Conservation (phyloP, 164 flowering plant species). For the Dillenia suffruticosa region DNA sequence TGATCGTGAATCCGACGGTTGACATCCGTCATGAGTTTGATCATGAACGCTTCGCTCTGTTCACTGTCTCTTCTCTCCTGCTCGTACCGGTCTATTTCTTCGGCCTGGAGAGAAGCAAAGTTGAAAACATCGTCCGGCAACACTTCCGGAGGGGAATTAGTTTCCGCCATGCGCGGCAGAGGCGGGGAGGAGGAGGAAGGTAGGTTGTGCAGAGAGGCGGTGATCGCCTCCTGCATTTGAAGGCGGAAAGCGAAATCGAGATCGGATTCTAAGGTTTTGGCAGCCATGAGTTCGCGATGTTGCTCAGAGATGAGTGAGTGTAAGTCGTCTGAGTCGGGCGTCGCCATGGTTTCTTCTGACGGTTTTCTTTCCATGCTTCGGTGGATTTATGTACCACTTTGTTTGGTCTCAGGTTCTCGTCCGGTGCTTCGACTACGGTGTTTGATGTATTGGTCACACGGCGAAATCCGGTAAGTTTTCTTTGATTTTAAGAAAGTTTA, state of each 20-base stretch:
- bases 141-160: conserved; percentile 1
- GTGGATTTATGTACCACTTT: too few species aligned
- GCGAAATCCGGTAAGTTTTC: too few species aligned
- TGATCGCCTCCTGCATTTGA: conserved; percentile 59
- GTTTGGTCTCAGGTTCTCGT: too few species aligned
- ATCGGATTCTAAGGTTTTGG: conserved; percentile 38
- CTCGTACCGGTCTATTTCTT: conserved; percentile 28
- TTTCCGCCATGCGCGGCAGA: background rate
- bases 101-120: conserved; percentile 20
- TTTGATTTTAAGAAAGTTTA: too few species aligned
- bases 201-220: conserved; percentile 34
- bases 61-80: conserved; percentile 33
- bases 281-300: conserved; percentile 32
- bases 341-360: too few species aligned
- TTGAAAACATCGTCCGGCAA: conserved; percentile 10
- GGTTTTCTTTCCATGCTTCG: too few species aligned
- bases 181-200: conserved; percentile 31
- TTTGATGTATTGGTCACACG: too few species aligned
- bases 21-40: conserved; percentile 27
- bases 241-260: conserved; percentile 50
- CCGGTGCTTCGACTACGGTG: too few species aligned
- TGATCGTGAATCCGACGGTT: conserved; percentile 50
- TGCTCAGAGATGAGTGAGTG: conserved; percentile 17
- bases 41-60: conserved; percentile 26
- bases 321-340: too few species aligned